Conservation (phyloP, 805 yeast species). For the Groenewaldozyma salmanticensis region DNA sequence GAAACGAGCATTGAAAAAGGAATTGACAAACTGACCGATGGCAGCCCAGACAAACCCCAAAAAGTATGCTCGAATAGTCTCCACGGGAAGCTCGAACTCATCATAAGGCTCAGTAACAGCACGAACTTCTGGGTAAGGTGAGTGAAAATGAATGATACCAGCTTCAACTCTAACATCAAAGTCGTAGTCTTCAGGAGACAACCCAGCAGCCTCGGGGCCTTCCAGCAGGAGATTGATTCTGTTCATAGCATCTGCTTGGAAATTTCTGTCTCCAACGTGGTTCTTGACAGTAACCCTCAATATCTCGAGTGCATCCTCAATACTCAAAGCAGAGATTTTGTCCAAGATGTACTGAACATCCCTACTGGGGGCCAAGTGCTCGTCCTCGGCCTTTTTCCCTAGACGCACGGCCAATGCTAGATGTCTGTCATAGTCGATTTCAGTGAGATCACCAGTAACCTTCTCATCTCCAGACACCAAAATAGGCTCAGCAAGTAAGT, state of each 20-base stretch:
- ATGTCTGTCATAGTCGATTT: background rate
- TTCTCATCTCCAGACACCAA: no score
- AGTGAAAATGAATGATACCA: constrained; percentile 28
- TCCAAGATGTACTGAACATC: constrained; percentile 11
- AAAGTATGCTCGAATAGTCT: constrained; percentile 40
- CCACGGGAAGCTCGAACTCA: constrained; percentile 35
- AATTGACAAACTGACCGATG: constrained; percentile 45
- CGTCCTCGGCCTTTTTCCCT: constrained; percentile 10
- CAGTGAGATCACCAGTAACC: background rate
- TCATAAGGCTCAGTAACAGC: constrained; percentile 44
- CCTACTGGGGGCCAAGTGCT: constrained; percentile 8
- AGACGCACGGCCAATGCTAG: background rate
- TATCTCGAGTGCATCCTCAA: constrained; percentile 9
- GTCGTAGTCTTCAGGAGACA: constrained; percentile 11
- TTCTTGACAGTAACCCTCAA: constrained; percentile 2
- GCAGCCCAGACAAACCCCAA: constrained; percentile 34
- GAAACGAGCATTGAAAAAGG: constrained; percentile 46
- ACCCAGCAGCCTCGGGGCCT: constrained; percentile 8
- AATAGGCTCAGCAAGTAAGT: no score
- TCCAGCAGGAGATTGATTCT: constrained; percentile 19
- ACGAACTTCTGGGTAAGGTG: constrained; percentile 50
- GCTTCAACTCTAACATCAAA: constrained; percentile 7
- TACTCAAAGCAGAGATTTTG: constrained; percentile 7
- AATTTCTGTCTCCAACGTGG: constrained; percentile 8
- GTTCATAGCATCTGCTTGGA: constrained; percentile 27